These are phyloP conservation scores for Mycosphaerella sp. DNA, from an alignment of 2,329 filamentous ascomycete genomes.

Conservation along the genomic window DNA sequence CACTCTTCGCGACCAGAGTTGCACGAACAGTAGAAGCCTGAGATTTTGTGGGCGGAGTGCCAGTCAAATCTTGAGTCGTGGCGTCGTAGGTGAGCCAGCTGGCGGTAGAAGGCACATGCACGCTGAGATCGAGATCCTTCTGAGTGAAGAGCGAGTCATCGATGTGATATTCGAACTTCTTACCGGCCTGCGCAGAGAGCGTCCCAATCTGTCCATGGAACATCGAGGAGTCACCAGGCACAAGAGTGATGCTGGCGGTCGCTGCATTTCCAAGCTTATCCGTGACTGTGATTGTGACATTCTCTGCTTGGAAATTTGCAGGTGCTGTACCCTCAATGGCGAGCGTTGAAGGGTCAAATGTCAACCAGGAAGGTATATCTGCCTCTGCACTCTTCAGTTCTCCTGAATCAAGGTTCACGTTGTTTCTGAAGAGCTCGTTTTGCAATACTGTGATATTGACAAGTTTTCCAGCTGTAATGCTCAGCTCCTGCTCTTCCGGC, in stretches of 20 bases:
- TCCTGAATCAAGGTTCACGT: constrained; percentile 39
- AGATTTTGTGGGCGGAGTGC: constrained; percentile 42
- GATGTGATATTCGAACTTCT: constrained; percentile 45
- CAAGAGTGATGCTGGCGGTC: constrained; percentile 46
- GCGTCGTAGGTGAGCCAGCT: constrained; percentile 48
- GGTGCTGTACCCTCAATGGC: constrained; percentile 60
- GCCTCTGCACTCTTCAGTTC: constrained; percentile 48
- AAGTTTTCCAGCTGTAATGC: constrained; percentile 29
- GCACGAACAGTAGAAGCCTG: constrained; percentile 37
- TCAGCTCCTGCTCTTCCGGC: constrained; percentile 45
- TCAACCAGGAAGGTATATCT: constrained; percentile 61
- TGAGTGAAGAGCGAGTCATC: constrained; percentile 39
- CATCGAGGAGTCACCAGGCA: constrained; percentile 32
- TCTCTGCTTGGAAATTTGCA: constrained; percentile 51
- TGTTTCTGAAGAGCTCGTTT: constrained; percentile 34
- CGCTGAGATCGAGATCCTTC: constrained; percentile 37
- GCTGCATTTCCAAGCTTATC: constrained; percentile 57
- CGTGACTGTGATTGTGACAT: constrained; percentile 54
- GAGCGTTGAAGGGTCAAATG: constrained; percentile 57
- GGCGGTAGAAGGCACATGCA: constrained; percentile 41
- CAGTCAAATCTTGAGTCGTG: constrained; percentile 40
- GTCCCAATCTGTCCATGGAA: constrained; percentile 41
- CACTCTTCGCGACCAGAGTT: constrained; percentile 39
- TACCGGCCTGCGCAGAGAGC: constrained; percentile 45
- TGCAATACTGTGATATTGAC: constrained; percentile 32